A percentile compares a stretch with the other conserved stretches of the same genome.
Evolutionary conservation across 2,329 filamentous ascomycete genomes (phyloP).

Genomic region (Fonsecaea monophora): DNA sequence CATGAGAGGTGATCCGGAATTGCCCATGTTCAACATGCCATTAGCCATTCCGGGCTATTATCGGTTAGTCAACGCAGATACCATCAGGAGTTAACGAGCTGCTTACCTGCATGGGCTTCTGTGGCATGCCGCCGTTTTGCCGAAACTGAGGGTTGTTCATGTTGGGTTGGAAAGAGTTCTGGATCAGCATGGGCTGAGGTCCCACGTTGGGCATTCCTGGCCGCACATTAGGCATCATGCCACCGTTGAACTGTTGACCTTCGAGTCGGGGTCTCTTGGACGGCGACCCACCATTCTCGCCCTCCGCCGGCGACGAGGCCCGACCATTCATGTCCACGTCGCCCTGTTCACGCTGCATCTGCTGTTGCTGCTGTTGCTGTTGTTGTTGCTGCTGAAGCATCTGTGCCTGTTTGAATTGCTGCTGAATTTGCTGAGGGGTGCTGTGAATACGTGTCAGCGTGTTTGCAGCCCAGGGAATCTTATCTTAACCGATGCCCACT

Average conservation of each 20-base stretch:
- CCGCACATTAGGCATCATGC: constrained; percentile 77
- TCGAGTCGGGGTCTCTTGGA: constrained; percentile 88
- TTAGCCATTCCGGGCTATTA: constrained; percentile 76
- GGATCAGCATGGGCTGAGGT: constrained; percentile 50
- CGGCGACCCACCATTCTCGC: constrained; percentile 88
- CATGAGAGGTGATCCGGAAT: constrained; percentile 84
- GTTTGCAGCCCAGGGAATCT: background rate
- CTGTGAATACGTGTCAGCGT: constrained; percentile 24
- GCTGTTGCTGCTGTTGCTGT: constrained; percentile 40
- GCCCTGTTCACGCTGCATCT: constrained; percentile 86
- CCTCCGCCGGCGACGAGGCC: constrained; percentile 79
- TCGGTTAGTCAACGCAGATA: constrained; percentile 66
- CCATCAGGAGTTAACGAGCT: constrained; percentile 63
- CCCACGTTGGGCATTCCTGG: constrained; percentile 68
- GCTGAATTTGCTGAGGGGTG: constrained; percentile 39
- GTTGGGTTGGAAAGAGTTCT: constrained; percentile 76
- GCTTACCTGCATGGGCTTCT: constrained; percentile 90
- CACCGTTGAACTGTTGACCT: constrained; percentile 72
- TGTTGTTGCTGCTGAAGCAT: constrained; percentile 72
- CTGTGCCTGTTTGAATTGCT: constrained; percentile 44
- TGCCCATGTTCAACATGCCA: constrained; percentile 69
- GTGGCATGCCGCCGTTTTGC: constrained; percentile 40
- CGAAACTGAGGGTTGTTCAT: constrained; percentile 68
- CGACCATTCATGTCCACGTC: constrained; percentile 85
- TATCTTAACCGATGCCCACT: constrained; percentile 3